phyloP scores from a whole-genome alignment of 805 yeast species.

The Helenozyma baotianmanensis region DNA sequence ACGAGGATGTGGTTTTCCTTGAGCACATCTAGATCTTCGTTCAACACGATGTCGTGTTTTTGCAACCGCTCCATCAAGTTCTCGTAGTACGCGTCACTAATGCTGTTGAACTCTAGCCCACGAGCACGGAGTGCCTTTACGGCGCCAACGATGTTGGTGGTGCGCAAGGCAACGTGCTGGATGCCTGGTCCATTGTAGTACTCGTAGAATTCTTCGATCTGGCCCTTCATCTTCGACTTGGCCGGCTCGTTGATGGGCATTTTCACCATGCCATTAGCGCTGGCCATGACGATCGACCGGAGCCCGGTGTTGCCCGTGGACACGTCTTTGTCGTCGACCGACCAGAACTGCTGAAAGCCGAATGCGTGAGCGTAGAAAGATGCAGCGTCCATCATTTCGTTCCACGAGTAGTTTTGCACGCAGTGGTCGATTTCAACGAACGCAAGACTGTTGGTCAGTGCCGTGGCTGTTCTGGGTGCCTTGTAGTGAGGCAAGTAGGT shows the following conservation, averaged over 20 bases:
- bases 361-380: slow-evolving; percentile 55
- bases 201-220: slow-evolving; percentile 76
- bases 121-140: slow-evolving; percentile 50
- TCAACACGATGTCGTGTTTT: slow-evolving; percentile 39
- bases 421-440: slow-evolving; percentile 64
- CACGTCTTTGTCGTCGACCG: slow-evolving; percentile 77
- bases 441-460: slow-evolving; percentile 20
- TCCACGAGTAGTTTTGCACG: slow-evolving; percentile 75
- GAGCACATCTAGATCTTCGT: slow-evolving; percentile 50
- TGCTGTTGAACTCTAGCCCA: slow-evolving; percentile 66
- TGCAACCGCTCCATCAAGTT: slow-evolving; percentile 43
- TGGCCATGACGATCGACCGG: slow-evolving; percentile 72
- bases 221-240: slow-evolving; percentile 58
- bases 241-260: slow-evolving; percentile 90
- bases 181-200: slow-evolving; percentile 79
- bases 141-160: slow-evolving; percentile 55
- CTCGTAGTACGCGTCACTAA: slow-evolving; percentile 55
- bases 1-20: slow-evolving; percentile 56
- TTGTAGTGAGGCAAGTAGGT: slow-evolving; percentile 50
- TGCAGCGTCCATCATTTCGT: slow-evolving; percentile 56
- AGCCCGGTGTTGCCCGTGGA: slow-evolving; percentile 66
- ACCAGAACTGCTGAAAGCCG: slow-evolving; percentile 79
- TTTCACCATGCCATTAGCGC: slow-evolving; percentile 57
- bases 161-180: slow-evolving; percentile 74
- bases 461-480: slow-evolving; percentile 3